Base-by-base conservation (phyloP, 148 eudicot species). In the Amaranthus palmeri region DNA sequence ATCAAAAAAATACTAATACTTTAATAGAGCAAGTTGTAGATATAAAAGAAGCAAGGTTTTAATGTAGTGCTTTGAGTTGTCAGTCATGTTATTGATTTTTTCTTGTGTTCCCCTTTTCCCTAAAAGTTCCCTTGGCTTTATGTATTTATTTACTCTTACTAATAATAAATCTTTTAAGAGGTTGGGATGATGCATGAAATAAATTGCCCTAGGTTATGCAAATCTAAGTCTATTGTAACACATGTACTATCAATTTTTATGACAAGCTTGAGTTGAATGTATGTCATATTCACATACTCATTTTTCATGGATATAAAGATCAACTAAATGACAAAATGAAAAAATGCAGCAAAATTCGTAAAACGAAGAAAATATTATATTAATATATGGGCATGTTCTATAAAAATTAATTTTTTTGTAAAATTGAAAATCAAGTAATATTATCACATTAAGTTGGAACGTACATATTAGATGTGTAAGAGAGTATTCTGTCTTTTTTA, bases 41-140 rank as follows among this genome's bases (percentile, higher is more conserved):
- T 60, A 51, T 44, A 36, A 67, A 59, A 62, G 51, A 40, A 46
- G 10, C 58, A 43, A 57, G 64, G 67, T 66, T 65, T 73, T 60
- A 77, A 44, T 72, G 55, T 52, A 45, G 52, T 77, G 68, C 56
- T 72, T 77, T 66, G 80, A 72, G 76, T 48, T 77, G 80, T 72
- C 81, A 72, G 76, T 54, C 68, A 54, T 67, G 63, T 77, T 66
- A 55, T 68, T 61, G 8, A 17, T 44, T 12, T 44, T 58, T 8
- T 56, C 4, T 42, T 36, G 12, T 9, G 55, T 40, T 1, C 41
- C 12, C 49, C 9, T 44, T 67, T 66, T 52, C 72, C 65, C 40
- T 68, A 64, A 61, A 75, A 60, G 78, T 47, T 68, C 17, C 52
- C 25, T 18, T 3, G 25, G 47, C 15, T 67, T 58, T 58, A 41